Evolutionary conservation across 2,329 filamentous ascomycete genomes (phyloP), one percentile per base, ranked within the genome.

Genomic region (Verticillium klebahnii): DNA sequence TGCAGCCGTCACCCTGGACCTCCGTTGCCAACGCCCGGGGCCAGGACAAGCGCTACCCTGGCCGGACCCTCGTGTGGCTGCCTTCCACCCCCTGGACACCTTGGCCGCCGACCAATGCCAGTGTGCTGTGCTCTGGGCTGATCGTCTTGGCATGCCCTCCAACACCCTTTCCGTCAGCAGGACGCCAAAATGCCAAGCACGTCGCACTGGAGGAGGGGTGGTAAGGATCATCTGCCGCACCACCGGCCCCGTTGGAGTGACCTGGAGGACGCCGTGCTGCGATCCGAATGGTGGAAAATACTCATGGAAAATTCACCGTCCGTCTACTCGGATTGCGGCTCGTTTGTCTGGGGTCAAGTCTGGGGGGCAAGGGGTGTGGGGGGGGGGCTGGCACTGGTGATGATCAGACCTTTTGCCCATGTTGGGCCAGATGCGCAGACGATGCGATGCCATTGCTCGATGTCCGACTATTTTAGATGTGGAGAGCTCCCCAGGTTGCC

Each of bases 241-340:
- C 45, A 25, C n/a, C 23, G 9, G 19, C 19, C 45, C 45, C n/a
- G 45, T 23, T 12, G 45, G 39, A 45, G 39, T 17, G n/a, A 9
- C 39, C 39, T n/a, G 29, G 55, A n/a, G n/a, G 55, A 36, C 55
- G 31, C 55, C 37, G 29, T 31, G 12, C 57, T 40, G 39, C 1
- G 39, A 17, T 60, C 57, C 64, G 64, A 63, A 61, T 66, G 64
- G 64, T 64, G 64, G 64, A 64, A 66, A 66, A 64, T 62, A 59
- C 34, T 19, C 59, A 50, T 63, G 63, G 63, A 63, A 11, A 61
- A 66, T 66, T 64, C 56, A 31, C 61, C 63, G 57, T 65, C 64
- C 64, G 64, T 64, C 64, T 62, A 60, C 63, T 57, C 34, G 60
- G 45, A 32, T 56, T 65, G 64, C 62, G 64, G 64, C 62, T 65